Base-by-base conservation (phyloP, 441 rosid genomes). In the Macaranga tanarius region DNA sequence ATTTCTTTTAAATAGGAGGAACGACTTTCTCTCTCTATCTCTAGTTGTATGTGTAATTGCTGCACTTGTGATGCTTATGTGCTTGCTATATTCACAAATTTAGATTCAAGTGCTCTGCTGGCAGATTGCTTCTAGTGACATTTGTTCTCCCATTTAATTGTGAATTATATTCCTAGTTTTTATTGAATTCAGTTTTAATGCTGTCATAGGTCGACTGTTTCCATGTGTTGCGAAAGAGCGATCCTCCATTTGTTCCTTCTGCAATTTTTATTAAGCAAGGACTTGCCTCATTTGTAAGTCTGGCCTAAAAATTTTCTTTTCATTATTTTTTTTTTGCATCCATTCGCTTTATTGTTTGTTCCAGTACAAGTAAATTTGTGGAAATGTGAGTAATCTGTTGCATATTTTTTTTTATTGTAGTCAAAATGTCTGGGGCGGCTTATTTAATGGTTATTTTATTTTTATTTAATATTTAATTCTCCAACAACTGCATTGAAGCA, bases 201-300 rank as follows among this genome's bases (percentile, higher is more conserved):
- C 71, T 28, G 65, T 58, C 65, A 62, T 89, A 93, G 99, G 99
- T 96, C 75, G 99, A 96, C 77, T 96, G 98, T 85, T 96, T 96
- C 84, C 99, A 96, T 76, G 98, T 96, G 74, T 86, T 96, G 77
- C 93, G 99, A 62, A 96, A 92, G 84, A 93, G 97, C 56, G 97
- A 96, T 84, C 97, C 97, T 73, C 96, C 97, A 22, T 96, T 93
- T 73, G 96, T 86, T 48, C 92, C 97, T 23, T 80, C 96, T 67
- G 67, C 93, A 65, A 88, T 86, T 76, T 92, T 93, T 77, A 82
- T 96, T 77, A 96, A 88, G 85, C 97, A 88, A 87, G 99, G 98
- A 66, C 97, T 96, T 52, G 75, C 93, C 70, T 85, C 99, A 79
- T 92, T 96, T 83, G 98, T 96, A 93, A 62, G 97, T 76, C 25